phyloP scores from a whole-genome alignment of 805 yeast species.

The Cyberlindnera maclurae region DNA sequence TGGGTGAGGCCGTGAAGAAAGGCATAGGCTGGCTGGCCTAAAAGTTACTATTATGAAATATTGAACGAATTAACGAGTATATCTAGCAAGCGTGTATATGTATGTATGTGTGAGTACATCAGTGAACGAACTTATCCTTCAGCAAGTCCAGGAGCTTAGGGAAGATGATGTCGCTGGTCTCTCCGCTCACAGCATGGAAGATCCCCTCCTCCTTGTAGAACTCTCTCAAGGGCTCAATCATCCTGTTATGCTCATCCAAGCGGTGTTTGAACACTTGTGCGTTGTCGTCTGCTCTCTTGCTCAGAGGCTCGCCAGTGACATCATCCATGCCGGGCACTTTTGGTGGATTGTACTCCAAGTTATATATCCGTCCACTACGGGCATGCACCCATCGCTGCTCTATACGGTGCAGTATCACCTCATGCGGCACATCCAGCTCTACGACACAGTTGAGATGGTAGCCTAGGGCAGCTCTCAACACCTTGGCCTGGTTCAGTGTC shows the following conservation, averaged over 20 bases:
- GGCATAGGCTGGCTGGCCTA: conserved; percentile 27
- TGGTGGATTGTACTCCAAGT: conserved; percentile 84
- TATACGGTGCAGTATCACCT: conserved; percentile 74
- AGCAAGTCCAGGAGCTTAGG: conserved; percentile 54
- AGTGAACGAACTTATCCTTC: conserved; percentile 21
- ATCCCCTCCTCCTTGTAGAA: conserved; percentile 48
- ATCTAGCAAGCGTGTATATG: neutral
- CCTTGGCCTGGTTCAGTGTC: conserved; percentile 63
- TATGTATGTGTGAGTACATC: neutral
- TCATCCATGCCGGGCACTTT: conserved; percentile 76
- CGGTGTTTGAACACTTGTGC: conserved; percentile 65
- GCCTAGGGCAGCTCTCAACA: conserved; percentile 39
- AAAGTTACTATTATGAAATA: neutral
- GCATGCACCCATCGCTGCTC: conserved; percentile 80
- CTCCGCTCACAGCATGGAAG: conserved; percentile 56
- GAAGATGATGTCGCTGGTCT: conserved; percentile 76
- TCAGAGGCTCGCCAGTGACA: conserved; percentile 78
- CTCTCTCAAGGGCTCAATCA: conserved; percentile 57
- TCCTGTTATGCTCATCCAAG: conserved; percentile 50
- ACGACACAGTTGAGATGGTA: conserved; percentile 68
- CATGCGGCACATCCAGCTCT: conserved; percentile 79
- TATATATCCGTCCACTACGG: conserved; percentile 83
- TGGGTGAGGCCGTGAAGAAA: conserved; percentile 23
- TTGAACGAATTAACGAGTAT: no score
- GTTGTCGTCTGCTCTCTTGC: conserved; percentile 78